Evolutionary conservation across 192 early-diverging fungal genomes (phyloP).

Genomic region (Cetraspora pellucida): DNA sequence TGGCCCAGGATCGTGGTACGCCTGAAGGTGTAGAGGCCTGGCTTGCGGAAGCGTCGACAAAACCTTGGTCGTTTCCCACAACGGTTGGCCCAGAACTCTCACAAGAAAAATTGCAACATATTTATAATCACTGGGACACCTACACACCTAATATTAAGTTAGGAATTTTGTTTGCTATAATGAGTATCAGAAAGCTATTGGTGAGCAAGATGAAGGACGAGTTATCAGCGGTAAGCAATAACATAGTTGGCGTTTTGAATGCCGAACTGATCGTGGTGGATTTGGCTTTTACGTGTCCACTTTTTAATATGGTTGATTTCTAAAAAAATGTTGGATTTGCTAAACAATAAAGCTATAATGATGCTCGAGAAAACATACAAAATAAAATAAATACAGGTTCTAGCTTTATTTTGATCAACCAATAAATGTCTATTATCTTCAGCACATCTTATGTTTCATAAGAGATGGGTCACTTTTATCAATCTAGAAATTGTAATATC

Average conservation of each 20-base stretch:
- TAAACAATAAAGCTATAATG: too few species aligned
- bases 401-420: too few species aligned
- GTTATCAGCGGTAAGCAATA: background rate
- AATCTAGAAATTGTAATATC: too few species aligned
- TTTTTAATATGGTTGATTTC: background rate
- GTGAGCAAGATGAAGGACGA: background rate
- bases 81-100: background rate
- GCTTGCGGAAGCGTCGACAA: background rate
- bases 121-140: background rate
- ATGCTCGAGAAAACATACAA: too few species aligned
- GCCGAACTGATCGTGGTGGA: background rate
- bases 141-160: constrained; percentile 13
- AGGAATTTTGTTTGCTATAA: constrained; percentile 18
- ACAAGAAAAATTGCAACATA: constrained; percentile 13
- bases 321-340: too few species aligned
- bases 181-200: constrained; percentile 7
- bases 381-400: too few species aligned
- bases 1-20: constrained; percentile 1
- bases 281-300: background rate
- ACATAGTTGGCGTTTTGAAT: background rate
- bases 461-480: too few species aligned
- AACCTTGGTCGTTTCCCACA: constrained; percentile 10
- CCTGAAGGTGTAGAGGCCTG: background rate
- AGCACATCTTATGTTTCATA: too few species aligned
- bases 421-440: too few species aligned